These are phyloP conservation scores for Pseudocercospora crystallina DNA, from an alignment of 2,329 filamentous ascomycete species.

Conservation along the genomic window DNA sequence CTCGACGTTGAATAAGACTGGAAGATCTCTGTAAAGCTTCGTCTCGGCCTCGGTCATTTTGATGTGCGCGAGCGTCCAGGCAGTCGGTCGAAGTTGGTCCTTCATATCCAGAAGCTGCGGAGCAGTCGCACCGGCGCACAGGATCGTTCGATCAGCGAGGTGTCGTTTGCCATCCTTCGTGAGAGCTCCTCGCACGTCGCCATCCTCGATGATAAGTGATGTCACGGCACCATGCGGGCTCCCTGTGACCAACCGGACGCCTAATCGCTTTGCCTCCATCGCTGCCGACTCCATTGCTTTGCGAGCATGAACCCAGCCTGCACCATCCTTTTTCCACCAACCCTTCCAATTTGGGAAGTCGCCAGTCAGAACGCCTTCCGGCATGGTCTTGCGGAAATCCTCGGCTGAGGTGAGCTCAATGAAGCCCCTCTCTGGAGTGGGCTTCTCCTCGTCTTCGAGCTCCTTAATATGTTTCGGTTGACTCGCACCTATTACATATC, in stretches of 20 bases:
- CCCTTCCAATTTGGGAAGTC: conserved; percentile 53
- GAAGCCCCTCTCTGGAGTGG: conserved; percentile 26
- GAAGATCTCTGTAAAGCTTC: conserved; percentile 47
- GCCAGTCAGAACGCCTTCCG: conserved; percentile 51
- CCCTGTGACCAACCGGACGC: conserved; percentile 50
- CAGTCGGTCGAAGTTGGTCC: conserved; percentile 54
- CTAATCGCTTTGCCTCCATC: conserved; percentile 46
- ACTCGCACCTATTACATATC: conserved; percentile 50
- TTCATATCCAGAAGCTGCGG: conserved; percentile 51
- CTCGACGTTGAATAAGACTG: conserved; percentile 52
- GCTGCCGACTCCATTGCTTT: conserved; percentile 50
- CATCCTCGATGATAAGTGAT: conserved; percentile 37
- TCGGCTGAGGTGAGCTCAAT: conserved; percentile 41
- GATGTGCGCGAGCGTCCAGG: conserved; percentile 56
- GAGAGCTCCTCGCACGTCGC: conserved; percentile 44
- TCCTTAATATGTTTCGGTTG: conserved; percentile 37
- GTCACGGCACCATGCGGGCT: conserved; percentile 39
- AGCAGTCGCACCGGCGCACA: conserved; percentile 52
- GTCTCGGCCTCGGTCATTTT: conserved; percentile 49
- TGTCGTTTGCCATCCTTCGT: conserved; percentile 46
- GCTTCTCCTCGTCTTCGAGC: conserved; percentile 22
- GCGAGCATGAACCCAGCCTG: conserved; percentile 56
- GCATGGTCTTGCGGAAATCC: conserved; percentile 54
- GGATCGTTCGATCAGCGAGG: conserved; percentile 46
- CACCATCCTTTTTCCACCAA: conserved; percentile 45